Percentiles rank a stretch among this genome's conserved stretches.
These are phyloP conservation scores for Aspergillus costaricaensis DNA, from an alignment of 2,329 filamentous ascomycete genomes.

Conservation along the genomic window DNA sequence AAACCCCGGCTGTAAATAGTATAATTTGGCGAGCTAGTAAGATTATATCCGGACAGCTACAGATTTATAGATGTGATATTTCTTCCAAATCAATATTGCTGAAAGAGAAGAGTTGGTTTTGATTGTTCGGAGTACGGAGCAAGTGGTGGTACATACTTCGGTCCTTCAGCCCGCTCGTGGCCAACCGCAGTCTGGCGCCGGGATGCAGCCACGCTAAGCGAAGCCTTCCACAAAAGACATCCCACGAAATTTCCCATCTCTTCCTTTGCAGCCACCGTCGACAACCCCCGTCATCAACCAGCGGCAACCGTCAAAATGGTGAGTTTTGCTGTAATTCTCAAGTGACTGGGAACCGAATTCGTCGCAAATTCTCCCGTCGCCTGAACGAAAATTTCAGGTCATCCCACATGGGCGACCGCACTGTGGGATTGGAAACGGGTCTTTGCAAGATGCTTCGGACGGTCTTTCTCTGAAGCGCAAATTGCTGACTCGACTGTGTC, in stretches of 20 bases:
- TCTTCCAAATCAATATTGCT: neutral
- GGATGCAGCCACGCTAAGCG: slow-evolving; percentile 46
- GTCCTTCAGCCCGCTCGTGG: slow-evolving; percentile 34
- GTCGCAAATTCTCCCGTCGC: slow-evolving; percentile 10
- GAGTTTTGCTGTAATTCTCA: slow-evolving; percentile 36
- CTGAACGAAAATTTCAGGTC: neutral
- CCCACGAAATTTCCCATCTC: slow-evolving; percentile 35
- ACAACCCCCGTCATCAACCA: slow-evolving; percentile 36
- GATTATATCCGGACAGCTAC: too few species aligned
- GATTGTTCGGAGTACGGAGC: neutral
- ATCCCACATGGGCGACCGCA: neutral
- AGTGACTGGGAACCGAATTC: slow-evolving; percentile 26
- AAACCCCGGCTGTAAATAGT: slow-evolving; percentile 37
- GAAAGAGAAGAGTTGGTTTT: neutral
- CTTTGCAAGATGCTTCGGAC: slow-evolving; percentile 99
- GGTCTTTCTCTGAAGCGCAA: slow-evolving; percentile 91
- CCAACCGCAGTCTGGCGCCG: slow-evolving; percentile 39
- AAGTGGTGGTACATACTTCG: neutral
- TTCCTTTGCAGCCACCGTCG: slow-evolving; percentile 37
- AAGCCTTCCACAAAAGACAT: slow-evolving; percentile 45
- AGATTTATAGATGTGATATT: neutral
- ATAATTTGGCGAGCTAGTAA: too few species aligned
- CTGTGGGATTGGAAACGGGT: slow-evolving; percentile 55
- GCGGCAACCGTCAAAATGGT: slow-evolving; percentile 49
- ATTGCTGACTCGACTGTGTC: slow-evolving; percentile 92